Conservation (phyloP, 2,329 filamentous ascomycete species). For the Colletotrichum camelliae region DNA sequence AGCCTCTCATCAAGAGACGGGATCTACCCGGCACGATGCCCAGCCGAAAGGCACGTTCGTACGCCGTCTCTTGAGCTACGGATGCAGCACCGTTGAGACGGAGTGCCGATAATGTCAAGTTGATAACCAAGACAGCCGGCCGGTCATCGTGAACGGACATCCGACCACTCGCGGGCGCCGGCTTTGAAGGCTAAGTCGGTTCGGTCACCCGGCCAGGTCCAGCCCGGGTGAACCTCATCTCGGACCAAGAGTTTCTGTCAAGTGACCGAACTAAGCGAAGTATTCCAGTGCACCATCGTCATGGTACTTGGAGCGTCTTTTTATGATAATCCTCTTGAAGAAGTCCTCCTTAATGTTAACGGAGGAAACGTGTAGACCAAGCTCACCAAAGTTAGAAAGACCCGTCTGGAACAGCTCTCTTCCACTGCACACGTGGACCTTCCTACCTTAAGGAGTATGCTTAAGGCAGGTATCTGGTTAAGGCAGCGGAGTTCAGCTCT, state of each 20-base stretch:
- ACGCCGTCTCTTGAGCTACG: neutral
- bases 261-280: neutral
- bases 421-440: neutral
- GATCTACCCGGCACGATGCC: conserved; percentile 8
- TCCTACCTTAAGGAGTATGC: neutral
- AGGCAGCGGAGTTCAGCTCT: too few species aligned
- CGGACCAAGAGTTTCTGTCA: neutral
- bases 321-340: neutral
- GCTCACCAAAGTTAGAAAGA: neutral
- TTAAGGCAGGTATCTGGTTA: too few species aligned
- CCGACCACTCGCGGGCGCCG: neutral
- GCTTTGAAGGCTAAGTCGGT: neutral
- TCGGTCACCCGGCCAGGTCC: neutral
- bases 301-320: neutral
- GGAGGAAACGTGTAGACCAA: neutral
- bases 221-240: neutral
- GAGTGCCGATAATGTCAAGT: neutral
- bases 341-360: neutral
- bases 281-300: neutral
- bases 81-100: neutral
- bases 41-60: neutral
- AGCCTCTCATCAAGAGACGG: neutral
- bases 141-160: neutral
- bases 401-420: neutral
- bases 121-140: neutral